Evolutionary conservation across 2,329 filamentous ascomycete species (phyloP).

Genomic region (Cercospora citrullina): DNA sequence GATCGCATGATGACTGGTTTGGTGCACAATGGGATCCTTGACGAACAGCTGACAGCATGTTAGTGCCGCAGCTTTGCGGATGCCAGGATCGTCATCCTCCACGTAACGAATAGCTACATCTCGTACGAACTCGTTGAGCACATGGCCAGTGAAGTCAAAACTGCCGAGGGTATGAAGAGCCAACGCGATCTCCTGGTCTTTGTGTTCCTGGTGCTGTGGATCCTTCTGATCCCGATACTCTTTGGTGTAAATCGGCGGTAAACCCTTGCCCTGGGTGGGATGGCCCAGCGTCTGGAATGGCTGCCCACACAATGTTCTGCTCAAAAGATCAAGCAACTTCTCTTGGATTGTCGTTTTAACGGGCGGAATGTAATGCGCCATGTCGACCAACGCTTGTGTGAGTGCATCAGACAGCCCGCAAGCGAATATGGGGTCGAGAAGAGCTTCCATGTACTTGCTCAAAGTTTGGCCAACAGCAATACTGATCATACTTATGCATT

Average conservation of each 20-base stretch:
- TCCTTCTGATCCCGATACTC: constrained; percentile 76
- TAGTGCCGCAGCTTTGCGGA: constrained; percentile 88
- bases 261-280: constrained; percentile 78
- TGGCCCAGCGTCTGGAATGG: constrained; percentile 91
- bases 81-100: constrained; percentile 90
- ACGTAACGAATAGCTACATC: constrained; percentile 98
- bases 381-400: constrained; percentile 93
- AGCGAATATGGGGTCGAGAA: constrained; percentile 94
- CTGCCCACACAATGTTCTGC: constrained; percentile 86
- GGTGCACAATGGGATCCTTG: constrained; percentile 93
- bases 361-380: constrained; percentile 97
- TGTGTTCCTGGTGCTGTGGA: constrained; percentile 72
- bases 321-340: constrained; percentile 89
- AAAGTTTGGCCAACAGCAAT: constrained; percentile 93
- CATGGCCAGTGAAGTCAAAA: constrained; percentile 90
- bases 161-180: constrained; percentile 95
- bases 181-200: constrained; percentile 85
- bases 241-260: constrained; percentile 73
- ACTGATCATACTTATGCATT: constrained; percentile 95
- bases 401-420: constrained; percentile 92
- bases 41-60: constrained; percentile 98
- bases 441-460: constrained; percentile 96
- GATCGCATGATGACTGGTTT: constrained; percentile 94
- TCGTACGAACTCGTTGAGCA: constrained; percentile 96
- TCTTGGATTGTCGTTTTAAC: constrained; percentile 93